Percentiles rank a stretch among this genome's conserved stretches.
Conservation (phyloP, 2,329 filamentous ascomycete species). For the Cryphonectria carpinicola region DNA sequence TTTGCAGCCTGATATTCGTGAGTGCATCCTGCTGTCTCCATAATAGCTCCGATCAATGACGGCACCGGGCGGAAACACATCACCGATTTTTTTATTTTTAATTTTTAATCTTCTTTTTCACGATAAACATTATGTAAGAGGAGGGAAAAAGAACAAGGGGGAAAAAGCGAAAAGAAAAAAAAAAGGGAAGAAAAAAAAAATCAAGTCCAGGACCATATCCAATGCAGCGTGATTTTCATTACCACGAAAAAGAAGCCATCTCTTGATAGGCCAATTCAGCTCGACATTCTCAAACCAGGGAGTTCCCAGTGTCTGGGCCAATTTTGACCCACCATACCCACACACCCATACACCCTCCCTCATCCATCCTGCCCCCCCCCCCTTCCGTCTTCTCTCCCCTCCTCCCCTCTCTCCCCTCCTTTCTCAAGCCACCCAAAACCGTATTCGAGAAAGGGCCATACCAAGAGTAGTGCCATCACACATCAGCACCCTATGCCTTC, state of each 20-base stretch:
- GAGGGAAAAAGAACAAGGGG: not conserved
- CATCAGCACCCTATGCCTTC: conserved; percentile 3
- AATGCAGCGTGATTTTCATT: not conserved
- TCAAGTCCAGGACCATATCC: not conserved
- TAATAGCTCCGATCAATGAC: not conserved
- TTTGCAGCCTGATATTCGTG: not conserved
- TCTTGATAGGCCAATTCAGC: conserved; percentile 11
- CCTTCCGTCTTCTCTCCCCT: too few relatives aligned
- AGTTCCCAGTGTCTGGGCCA: conserved; percentile 2
- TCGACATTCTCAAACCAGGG: not conserved
- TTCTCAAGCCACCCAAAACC: not conserved
- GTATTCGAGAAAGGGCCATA: not conserved
- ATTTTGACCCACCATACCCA: not conserved
- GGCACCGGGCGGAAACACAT: not conserved
- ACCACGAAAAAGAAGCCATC: not conserved
- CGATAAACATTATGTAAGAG: not conserved
- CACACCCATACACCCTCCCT: not conserved
- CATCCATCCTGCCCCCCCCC: not conserved
- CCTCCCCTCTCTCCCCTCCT: too few relatives aligned
- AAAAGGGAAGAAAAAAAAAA: not conserved
- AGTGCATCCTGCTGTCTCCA: not conserved
- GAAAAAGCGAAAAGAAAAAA: not conserved
- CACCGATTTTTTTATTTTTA: not conserved
- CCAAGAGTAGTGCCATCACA: not conserved
- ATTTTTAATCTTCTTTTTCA: too few relatives aligned